A percentile compares a stretch with the other conserved stretches of the same genome.
Evolutionary conservation across 345 rosid genomes (phyloP).

Genomic region (Eucalyptus microcorys): DNA sequence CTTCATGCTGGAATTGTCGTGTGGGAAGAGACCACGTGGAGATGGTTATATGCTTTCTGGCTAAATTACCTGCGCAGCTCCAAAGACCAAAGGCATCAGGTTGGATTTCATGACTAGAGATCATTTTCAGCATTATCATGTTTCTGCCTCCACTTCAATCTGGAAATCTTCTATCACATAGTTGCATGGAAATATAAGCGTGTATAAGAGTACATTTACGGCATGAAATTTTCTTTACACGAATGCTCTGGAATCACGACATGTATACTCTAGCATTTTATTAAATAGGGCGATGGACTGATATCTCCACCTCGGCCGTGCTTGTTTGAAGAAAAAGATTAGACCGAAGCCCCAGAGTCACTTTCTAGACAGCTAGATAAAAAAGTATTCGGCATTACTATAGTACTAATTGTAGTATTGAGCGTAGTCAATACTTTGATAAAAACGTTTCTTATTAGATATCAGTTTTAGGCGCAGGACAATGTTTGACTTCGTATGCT

Average conservation of each 20-base stretch:
- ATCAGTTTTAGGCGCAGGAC: not conserved
- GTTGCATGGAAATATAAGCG: not conserved
- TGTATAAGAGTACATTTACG: not conserved
- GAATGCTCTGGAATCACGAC: not conserved
- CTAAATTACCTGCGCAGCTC: not conserved
- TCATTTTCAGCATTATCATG: not conserved
- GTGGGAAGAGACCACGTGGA: not conserved
- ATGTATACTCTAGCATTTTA: not conserved
- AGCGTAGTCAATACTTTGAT: not conserved
- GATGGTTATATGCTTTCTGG: not conserved
- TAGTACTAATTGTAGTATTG: not conserved
- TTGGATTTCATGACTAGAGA: not conserved
- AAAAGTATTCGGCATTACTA: not conserved
- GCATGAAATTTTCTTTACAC: not conserved
- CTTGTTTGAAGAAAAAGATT: not conserved
- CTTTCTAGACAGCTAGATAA: not conserved
- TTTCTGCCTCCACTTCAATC: not conserved
- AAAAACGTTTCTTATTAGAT: not conserved
- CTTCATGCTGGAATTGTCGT: not conserved
- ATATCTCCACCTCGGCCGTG: not conserved
- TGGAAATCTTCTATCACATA: not conserved
- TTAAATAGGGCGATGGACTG: not conserved
- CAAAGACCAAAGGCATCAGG: not conserved
- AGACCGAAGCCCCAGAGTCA: not conserved
- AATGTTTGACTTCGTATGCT: not conserved